Base-by-base conservation (phyloP, 129 eudicot genomes). In the Flaveria linearis region DNA sequence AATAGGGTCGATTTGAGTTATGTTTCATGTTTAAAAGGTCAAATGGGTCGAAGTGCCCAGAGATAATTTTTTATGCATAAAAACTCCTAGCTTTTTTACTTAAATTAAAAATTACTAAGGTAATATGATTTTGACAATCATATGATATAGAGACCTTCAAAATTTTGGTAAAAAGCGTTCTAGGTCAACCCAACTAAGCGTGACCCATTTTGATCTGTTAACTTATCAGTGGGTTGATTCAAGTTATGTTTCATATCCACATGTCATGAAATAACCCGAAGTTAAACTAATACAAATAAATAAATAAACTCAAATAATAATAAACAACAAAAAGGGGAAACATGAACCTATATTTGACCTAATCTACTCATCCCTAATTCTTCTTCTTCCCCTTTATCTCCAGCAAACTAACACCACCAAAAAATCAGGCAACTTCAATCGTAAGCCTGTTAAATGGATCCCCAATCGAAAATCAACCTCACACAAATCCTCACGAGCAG, bases 1-100 rank as follows among this genome's bases (percentile, higher is more conserved):
- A 26, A 61, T 25, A 8, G 9, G 42, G 41, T 26, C 9, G 9
- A 25, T 61, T 61, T 14, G n/a, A 26, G 67, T 25, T 61, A 26
- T 61, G 67, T 61, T 60, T 61, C 9, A 61, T 61, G 67, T 25
- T 6, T 60, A 61, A 26, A n/a, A 61, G 17, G 41, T 57, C 64
- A 57, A 57, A 22, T 5, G 33, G 3, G 41, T 61, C 39, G 17
- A 61, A 61, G 25, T 39, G 26, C 9, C 5, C 17, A 1, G 12
- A 39, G 41, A 11, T 39, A 3, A 20, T 2, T 9, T 57, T 57
- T 57, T 57, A 57, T 10, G 64, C 64, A 57, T 1, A 57, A 9
- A 57, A 57, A 33, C 64, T 57, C 30, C 23, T 53, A 53, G 1
- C 5, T 7, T 53, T 53, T 53, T 7, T 6, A 5, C 1, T 14